phyloP scores from a whole-genome alignment of 2,329 filamentous ascomycete species.

The Fusarium drepaniforme region DNA sequence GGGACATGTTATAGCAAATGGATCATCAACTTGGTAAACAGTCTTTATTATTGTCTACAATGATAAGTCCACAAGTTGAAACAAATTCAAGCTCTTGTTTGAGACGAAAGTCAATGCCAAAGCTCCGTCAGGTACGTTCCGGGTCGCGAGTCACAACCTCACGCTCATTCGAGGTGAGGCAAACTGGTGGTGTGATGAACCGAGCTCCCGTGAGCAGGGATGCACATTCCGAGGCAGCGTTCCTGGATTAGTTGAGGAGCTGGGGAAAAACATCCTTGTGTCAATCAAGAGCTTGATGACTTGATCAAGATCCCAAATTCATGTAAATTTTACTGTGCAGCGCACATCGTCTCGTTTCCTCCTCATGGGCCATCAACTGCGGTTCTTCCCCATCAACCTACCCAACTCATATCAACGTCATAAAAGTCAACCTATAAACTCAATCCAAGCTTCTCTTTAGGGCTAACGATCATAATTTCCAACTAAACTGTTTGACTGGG shows the following conservation, averaged over 20 bases:
- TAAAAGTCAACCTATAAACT: not conserved
- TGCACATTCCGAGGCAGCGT: not conserved
- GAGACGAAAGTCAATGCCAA: not conserved
- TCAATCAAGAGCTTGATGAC: not conserved
- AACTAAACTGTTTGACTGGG: not conserved
- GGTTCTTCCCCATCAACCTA: not conserved
- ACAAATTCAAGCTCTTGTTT: not conserved
- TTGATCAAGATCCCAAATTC: not conserved
- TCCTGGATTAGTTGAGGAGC: not conserved
- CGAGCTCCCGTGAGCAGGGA: not conserved
- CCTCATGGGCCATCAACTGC: not conserved
- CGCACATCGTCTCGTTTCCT: not conserved
- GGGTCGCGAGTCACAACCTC: not conserved
- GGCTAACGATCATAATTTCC: not conserved
- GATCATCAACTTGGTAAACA: not conserved
- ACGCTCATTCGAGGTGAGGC: slow-evolving; percentile 5
- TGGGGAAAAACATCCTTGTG: not conserved
- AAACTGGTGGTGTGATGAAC: slow-evolving; percentile 11
- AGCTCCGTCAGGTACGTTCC: not conserved
- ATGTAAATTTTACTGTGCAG: not conserved
- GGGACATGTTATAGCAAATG: not conserved
- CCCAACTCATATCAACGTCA: not conserved
- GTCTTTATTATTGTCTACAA: too few species aligned
- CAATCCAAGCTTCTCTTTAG: not conserved
- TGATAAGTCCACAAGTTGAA: not conserved